phyloP scores from a whole-genome alignment of 345 rosid genomes.

The Salix koriyanagi region DNA sequence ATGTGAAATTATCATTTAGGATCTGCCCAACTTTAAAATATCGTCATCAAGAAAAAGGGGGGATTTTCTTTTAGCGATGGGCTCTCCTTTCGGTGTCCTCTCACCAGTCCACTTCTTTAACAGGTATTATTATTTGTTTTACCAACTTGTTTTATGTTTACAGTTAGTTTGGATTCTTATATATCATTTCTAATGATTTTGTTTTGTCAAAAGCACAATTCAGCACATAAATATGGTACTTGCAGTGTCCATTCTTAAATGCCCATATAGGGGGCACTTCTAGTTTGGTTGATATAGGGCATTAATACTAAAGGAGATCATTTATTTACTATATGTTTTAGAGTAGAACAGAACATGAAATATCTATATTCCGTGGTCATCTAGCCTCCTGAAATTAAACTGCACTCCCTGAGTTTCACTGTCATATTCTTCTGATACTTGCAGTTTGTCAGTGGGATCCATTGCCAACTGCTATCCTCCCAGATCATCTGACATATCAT shows the following conservation, averaged over 20 bases:
- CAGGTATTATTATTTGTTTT: constrained; percentile 47
- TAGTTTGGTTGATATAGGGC: neutral
- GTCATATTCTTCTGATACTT: constrained; percentile 19
- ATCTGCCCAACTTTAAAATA: constrained; percentile 37
- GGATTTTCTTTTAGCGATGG: constrained; percentile 67
- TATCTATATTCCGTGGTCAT: neutral
- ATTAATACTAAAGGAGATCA: neutral
- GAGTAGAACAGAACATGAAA: neutral
- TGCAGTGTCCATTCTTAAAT: neutral
- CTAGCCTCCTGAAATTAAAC: neutral
- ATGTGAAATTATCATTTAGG: constrained; percentile 41
- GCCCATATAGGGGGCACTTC: neutral
- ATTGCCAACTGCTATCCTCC: constrained; percentile 74
- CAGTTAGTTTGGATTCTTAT: constrained; percentile 8
- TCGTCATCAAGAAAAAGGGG: constrained; percentile 50
- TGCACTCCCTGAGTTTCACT: neutral
- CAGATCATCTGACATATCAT: constrained; percentile 45
- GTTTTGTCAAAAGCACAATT: neutral
- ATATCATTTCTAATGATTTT: neutral
- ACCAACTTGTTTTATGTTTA: constrained; percentile 1
- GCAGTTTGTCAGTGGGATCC: constrained; percentile 80
- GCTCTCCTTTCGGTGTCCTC: constrained; percentile 92
- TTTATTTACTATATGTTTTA: neutral
- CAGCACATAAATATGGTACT: neutral
- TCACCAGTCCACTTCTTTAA: constrained; percentile 88